A percentile compares a stretch with the other conserved stretches of the same genome.
Evolutionary conservation across 2,329 filamentous ascomycete species (phyloP).

Genomic region (Nothophaeocryptopus gaeumannii): DNA sequence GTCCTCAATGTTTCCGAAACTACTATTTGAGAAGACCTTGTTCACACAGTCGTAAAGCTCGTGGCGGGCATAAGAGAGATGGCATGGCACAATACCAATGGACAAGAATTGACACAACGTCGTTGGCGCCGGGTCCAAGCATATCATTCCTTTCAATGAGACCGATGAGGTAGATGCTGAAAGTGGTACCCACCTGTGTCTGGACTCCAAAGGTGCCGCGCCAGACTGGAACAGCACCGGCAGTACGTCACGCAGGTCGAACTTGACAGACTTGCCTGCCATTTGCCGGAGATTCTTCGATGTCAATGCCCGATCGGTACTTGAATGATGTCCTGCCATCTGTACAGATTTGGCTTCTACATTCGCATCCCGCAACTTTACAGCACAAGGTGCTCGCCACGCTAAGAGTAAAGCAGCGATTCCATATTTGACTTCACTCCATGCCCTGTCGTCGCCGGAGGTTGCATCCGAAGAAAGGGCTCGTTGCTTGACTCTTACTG

Average conservation of each 20-base stretch:
- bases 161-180: constrained; percentile 63
- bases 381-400: constrained; percentile 57
- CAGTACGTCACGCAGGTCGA: constrained; percentile 37
- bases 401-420: constrained; percentile 67
- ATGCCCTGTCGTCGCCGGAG: constrained; percentile 59
- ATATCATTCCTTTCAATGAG: constrained; percentile 69
- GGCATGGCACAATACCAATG: constrained; percentile 67
- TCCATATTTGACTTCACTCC: constrained; percentile 59
- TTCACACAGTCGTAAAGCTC: constrained; percentile 78
- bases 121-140: constrained; percentile 64
- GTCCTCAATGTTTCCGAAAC: constrained; percentile 66
- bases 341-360: constrained; percentile 24
- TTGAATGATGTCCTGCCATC: constrained; percentile 21
- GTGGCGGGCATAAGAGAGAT: constrained; percentile 56
- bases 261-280: constrained; percentile 17
- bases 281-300: constrained; percentile 29
- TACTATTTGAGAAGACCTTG: constrained; percentile 69
- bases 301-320: constrained; percentile 23
- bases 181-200: constrained; percentile 65
- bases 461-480: constrained; percentile 52
- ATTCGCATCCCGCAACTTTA: constrained; percentile 58
- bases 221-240: constrained; percentile 65
- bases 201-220: constrained; percentile 55
- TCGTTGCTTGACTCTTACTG: constrained; percentile 82
- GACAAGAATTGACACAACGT: constrained; percentile 78